Conservation (phyloP, 257 asterid genomes). For the Cynanchum wilfordii region DNA sequence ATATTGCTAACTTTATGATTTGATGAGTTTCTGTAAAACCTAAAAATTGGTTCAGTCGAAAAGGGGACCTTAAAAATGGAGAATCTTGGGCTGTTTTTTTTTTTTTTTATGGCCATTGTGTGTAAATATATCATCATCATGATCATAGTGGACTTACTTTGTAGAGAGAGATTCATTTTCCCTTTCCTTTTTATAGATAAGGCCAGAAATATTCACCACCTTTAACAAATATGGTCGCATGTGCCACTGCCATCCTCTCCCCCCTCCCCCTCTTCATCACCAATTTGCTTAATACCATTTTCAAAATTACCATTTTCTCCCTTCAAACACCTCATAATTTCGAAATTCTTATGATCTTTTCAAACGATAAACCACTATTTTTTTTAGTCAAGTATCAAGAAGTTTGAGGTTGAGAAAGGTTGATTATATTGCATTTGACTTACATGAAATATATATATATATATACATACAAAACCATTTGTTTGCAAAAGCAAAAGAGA, state of each 20-base stretch:
- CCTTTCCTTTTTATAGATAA: slow-evolving; percentile 3
- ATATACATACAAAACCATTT: background rate
- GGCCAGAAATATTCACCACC: slow-evolving; percentile 12
- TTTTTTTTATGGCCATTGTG: background rate
- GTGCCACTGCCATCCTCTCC: slow-evolving; percentile 3
- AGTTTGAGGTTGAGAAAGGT: too few species aligned
- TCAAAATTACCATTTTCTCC: too few species aligned
- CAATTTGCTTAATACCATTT: too few species aligned
- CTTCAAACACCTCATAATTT: too few species aligned
- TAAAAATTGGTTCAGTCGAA: background rate
- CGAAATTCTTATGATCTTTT: too few species aligned
- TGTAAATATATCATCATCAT: background rate
- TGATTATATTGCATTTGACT: too few species aligned
- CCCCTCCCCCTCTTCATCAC: too few species aligned
- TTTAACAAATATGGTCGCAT: background rate
- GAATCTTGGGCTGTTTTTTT: background rate
- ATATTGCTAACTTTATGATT: background rate
- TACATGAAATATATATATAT: too few species aligned
- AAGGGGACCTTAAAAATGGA: background rate
- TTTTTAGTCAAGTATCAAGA: too few species aligned
- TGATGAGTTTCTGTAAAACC: background rate
- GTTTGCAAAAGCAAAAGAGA: background rate
- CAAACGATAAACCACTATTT: too few species aligned
- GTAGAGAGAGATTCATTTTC: slow-evolving; percentile 8
- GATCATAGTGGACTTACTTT: slow-evolving; percentile 4